Percentiles rank a stretch among this genome's conserved stretches.
phyloP scores from a whole-genome alignment of 306 rosid genomes.

The Pterocarpus macrocarpus region DNA sequence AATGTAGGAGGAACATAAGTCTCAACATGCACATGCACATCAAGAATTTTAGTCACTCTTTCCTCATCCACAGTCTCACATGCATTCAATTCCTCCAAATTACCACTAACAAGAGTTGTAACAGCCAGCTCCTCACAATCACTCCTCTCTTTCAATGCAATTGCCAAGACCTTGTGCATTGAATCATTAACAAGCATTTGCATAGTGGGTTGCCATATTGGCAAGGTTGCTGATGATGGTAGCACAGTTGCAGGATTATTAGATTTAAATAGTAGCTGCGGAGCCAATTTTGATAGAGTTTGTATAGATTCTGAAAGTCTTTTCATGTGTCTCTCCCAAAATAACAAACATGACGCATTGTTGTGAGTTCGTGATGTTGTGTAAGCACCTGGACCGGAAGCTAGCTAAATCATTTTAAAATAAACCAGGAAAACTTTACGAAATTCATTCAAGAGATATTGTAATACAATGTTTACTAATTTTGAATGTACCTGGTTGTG shows the following conservation, averaged over 20 bases:
- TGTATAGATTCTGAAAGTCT: slow-evolving; percentile 74
- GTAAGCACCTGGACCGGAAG: slow-evolving; percentile 74
- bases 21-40: slow-evolving; percentile 66
- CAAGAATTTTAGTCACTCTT: slow-evolving; percentile 44
- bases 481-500: slow-evolving; percentile 67
- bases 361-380: slow-evolving; percentile 87
- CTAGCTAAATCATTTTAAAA: slow-evolving; percentile 13
- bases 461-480: background rate
- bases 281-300: slow-evolving; percentile 60
- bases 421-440: slow-evolving; percentile 20
- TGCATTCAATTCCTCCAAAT: slow-evolving; percentile 60
- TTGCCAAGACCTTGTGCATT: slow-evolving; percentile 58
- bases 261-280: slow-evolving; percentile 64
- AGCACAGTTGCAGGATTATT: slow-evolving; percentile 32
- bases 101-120: slow-evolving; percentile 74
- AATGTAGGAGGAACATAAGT: slow-evolving; percentile 64
- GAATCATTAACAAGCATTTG: slow-evolving; percentile 66
- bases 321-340: slow-evolving; percentile 85
- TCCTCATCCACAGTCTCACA: slow-evolving; percentile 49
- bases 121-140: slow-evolving; percentile 66
- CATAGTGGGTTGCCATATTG: slow-evolving; percentile 55
- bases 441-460: background rate
- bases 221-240: slow-evolving; percentile 42
- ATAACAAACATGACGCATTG: slow-evolving; percentile 72
- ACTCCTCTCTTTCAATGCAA: slow-evolving; percentile 63